These are phyloP conservation scores for Pleoardoris graminearum DNA, from an alignment of 2,329 filamentous ascomycete genomes.

Conservation along the genomic window DNA sequence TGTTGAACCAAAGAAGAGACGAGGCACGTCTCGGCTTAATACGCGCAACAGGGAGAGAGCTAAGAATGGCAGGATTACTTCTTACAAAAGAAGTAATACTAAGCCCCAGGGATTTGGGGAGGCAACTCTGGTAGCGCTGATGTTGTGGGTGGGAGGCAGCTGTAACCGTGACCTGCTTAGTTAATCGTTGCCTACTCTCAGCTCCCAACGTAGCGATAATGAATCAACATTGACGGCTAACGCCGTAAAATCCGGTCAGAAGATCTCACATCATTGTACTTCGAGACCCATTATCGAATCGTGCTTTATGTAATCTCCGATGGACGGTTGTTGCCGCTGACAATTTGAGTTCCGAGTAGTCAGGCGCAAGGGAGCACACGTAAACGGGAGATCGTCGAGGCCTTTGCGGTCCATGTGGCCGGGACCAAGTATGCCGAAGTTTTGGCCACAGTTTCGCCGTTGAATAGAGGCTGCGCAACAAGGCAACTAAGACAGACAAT, in stretches of 20 bases:
- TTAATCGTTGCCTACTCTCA: background rate
- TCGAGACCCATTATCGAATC: background rate
- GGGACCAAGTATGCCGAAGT: background rate
- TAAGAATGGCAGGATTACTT: background rate
- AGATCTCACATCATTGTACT: too few relatives aligned
- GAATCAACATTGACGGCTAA: background rate
- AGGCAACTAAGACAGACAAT: conserved; percentile 9
- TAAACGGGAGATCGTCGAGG: background rate
- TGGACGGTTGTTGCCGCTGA: background rate
- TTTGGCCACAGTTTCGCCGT: conserved; percentile 3
- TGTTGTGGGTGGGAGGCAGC: conserved; percentile 8
- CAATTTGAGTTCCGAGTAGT: background rate
- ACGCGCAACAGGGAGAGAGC: background rate
- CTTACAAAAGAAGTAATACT: background rate
- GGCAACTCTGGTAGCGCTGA: background rate
- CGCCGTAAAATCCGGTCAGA: background rate
- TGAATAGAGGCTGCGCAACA: background rate
- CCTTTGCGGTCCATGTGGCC: background rate
- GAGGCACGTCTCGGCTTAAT: background rate
- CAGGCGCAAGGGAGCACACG: background rate
- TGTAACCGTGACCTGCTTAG: background rate
- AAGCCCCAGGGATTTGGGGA: background rate
- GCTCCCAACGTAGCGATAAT: background rate
- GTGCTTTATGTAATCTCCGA: background rate
- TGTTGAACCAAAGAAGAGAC: too few relatives aligned